Evolutionary conservation across 345 rosid genomes (phyloP), one percentile per base, ranked within the genome.

Genomic region (Eucalyptus erythrocorys): DNA sequence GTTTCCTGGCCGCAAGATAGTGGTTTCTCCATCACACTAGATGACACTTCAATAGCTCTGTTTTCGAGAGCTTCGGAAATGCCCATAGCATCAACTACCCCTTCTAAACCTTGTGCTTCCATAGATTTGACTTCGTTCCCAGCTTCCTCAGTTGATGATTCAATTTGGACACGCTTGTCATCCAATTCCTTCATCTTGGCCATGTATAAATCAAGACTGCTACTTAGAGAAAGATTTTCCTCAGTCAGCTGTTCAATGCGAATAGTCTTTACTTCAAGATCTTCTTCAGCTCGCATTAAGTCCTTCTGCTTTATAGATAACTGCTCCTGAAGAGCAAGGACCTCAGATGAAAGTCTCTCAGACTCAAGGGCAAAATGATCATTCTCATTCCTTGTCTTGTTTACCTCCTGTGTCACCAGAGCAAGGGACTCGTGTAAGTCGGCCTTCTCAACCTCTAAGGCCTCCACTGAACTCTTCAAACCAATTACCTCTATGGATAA

Each of bases 341-440:
- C 89, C 90, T 96, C 96, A 49, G 93, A 91, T 27, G 91, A 90
- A 90, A 96, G 94, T 89, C 90, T 94, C 91, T 95, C 91, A 82
- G 92, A 94, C 90, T 96, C 96, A 88, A 81, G 81, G 47, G 90
- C 85, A 89, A 94, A 88, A 91, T 89, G 88, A 81, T 61, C 91
- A 55, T 92, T 94, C 82, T 94, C 99, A 91, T 90, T 93, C 85
- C 93, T 95, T 86, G 95, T 92, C 91, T 93, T 93, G 90, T 94
- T 90, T 85, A 91, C 88, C 89, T 93, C 94, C 90, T 92, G 93
- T 34, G 89, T 88, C 87, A 90, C 86, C 86, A 91, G 87, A 89
- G 92, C 87, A 91, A 92, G 91, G 80, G 92, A 93, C 87, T 87
- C 92, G 79, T 90, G 91, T 85, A 96, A 91, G 88, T 94, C 90